Base-by-base conservation (phyloP, 2,329 filamentous ascomycete species). In the Escovopsis sp. region DNA sequence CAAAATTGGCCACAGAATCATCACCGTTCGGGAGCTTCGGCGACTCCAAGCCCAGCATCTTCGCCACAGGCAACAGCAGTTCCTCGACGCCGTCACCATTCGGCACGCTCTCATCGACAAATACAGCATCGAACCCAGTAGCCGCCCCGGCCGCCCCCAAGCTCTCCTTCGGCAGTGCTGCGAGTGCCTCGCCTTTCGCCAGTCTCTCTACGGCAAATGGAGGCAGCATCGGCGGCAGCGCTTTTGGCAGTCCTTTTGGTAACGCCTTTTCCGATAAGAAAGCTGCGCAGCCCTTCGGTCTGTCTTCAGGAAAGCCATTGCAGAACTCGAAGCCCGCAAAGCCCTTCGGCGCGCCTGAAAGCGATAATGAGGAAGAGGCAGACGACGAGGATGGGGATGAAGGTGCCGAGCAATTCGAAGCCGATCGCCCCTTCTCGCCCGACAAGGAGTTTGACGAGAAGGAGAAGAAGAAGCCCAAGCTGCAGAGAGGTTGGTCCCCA, bases 321-420 rank as follows among this genome's bases (percentile, higher is more conserved):
- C 67, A 63, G 48, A 71, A 62, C 39, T 65, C 66, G 40, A 82
- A 81, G 53, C 65, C 73, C 12, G 66, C 69, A 4, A 83, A 73
- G 55, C 70, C 83, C 0, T 90, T 94, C 51, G 85, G 85, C 23
- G 80, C 83, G 11, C 72, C 82, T 2, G 76, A 76, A 27, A 79
- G 72, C 39, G 75, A 77, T 33, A 66, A 62, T 3, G 72, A 74
- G 28, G 68, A 67, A 3, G 59, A 43, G 5, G 56, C 54, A 1
- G 57, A 55, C 3, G 57, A 55, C 9, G 55, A 54, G 6, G 56
- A 55, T 2, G 55, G 49, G 15, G 61, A 63, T 3, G 60, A 53
- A n/a, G 53, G 51, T 56, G 60, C 33, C 53, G 62, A 35, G 59
- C 59, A 21, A 4, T 63, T 65, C 11, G 64, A 68, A 27, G 58